Base-by-base conservation (phyloP, 208 protist genomes). In the Angomonas deanei region DNA sequence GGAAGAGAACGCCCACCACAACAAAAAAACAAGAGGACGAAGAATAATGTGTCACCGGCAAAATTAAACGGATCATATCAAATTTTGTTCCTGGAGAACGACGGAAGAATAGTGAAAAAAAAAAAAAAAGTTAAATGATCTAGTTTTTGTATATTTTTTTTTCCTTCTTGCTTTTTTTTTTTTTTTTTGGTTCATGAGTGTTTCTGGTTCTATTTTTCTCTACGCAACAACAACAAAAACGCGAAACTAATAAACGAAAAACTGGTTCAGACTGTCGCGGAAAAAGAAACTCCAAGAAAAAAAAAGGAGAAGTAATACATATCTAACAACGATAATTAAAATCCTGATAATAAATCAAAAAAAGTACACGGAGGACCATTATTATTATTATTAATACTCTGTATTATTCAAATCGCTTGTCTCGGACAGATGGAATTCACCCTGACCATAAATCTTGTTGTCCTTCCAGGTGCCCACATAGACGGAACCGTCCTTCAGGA, bases 381-480 rank as follows among this genome's bases (percentile, higher is more conserved):
- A n/a, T n/a, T n/a, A n/a, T n/a, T n/a, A n/a, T n/a, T n/a, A n/a
- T n/a, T 83, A 97, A 65, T 94, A 97, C 62, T 97, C 90, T 19
- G 92, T 82, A 70, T 96, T 95, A 74, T 74, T 96, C 64, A 93
- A 81, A 60, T 95, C 90, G 65, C 86, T 94, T 61, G 82, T 88
- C 38, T 89, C 82, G 11, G 87, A 92, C n/a, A 97, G 80, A 66
- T 78, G 52, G 74, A 93, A 91, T 62, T 92, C 86, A 48, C 92
- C 93, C 63, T 92, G 84, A 17, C 89, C 92, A 36, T 91, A 80
- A 56, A 91, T 89, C 28, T 71, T 64, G 68, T 91, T 91, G 61
- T 94, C 82, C 77, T 94, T 96, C 85, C 87, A 97, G 17, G 72
- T 91, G 55, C 92, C 92, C 42, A 82, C 79, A 59, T 83, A 97